Percentiles rank a stretch among this genome's conserved stretches.
These are phyloP conservation scores for Fusarium dimerum DNA, from an alignment of 2,329 filamentous ascomycete genomes.

Conservation along the genomic window DNA sequence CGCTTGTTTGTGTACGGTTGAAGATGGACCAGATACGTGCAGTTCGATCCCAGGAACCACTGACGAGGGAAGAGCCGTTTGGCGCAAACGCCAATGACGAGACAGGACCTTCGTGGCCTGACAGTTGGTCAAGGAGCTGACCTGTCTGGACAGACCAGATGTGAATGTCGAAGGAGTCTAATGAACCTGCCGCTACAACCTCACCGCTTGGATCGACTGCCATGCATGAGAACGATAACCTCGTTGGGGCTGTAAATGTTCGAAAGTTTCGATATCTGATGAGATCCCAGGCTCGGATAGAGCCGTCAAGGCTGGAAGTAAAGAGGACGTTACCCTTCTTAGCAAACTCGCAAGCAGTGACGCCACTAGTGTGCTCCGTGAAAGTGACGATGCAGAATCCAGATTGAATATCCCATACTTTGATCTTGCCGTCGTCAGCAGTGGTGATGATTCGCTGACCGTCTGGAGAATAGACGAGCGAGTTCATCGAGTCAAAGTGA, in stretches of 20 bases:
- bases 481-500: slow-evolving; percentile 94
- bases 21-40: slow-evolving; percentile 97
- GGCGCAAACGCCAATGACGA: slow-evolving; percentile 86
- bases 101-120: slow-evolving; percentile 92
- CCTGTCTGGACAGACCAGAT: slow-evolving; percentile 99
- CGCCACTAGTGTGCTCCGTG: slow-evolving; percentile 91
- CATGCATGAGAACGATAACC: slow-evolving; percentile 89
- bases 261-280: slow-evolving; percentile 96
- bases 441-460: slow-evolving; percentile 91
- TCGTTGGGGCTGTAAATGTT: slow-evolving; percentile 91
- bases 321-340: slow-evolving; percentile 96
- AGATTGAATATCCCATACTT: slow-evolving; percentile 95
- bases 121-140: slow-evolving; percentile 85
- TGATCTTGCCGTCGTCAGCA: slow-evolving; percentile 96
- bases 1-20: slow-evolving; percentile 88
- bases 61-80: slow-evolving; percentile 80
- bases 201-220: slow-evolving; percentile 97
- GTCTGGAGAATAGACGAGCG: slow-evolving; percentile 89
- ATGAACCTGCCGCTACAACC: slow-evolving; percentile 89
- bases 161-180: slow-evolving; percentile 96
- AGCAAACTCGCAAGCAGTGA: slow-evolving; percentile 92
- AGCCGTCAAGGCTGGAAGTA: slow-evolving; percentile 92
- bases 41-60: slow-evolving; percentile 95
- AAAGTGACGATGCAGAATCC: slow-evolving; percentile 99
- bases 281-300: slow-evolving; percentile 92